These are phyloP conservation scores for Tuber brumale DNA, from an alignment of 495 filamentous ascomycete species.

Conservation along the genomic window DNA sequence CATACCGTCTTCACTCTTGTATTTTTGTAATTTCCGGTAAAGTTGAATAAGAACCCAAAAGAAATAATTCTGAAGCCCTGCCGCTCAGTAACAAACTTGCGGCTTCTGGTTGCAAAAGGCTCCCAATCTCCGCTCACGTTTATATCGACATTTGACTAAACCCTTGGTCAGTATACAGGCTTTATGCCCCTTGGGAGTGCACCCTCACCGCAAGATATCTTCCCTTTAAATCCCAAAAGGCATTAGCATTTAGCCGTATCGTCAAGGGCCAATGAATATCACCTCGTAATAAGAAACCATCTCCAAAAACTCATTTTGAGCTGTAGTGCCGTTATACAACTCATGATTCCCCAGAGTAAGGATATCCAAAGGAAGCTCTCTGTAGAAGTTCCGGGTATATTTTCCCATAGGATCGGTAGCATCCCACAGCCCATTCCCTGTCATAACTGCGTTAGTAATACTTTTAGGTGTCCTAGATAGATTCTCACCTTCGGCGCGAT, in stretches of 20 bases:
- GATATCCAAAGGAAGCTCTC: constrained; percentile 73
- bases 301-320: constrained; percentile 63
- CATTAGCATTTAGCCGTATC: not conserved
- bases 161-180: constrained; percentile 46
- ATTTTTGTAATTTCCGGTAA: constrained; percentile 80
- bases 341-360: constrained; percentile 93
- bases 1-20: constrained; percentile 61
- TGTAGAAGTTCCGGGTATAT: constrained; percentile 79
- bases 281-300: constrained; percentile 68
- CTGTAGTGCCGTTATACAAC: constrained; percentile 73
- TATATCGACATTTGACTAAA: constrained; percentile 91
- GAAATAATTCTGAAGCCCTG: constrained; percentile 75
- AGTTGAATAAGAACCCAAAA: constrained; percentile 93
- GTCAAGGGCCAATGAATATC: not conserved
- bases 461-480: not conserved
- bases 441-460: not conserved
- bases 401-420: constrained; percentile 77
- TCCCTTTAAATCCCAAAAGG: not conserved
- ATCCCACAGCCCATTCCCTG: constrained; percentile 87
- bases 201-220: constrained; percentile 30
- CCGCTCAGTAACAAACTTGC: constrained; percentile 84
- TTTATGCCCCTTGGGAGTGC: not conserved
- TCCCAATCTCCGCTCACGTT: constrained; percentile 60
- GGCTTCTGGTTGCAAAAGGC: constrained; percentile 73
- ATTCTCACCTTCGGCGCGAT: constrained; percentile 65